A percentile compares a stretch with the other conserved stretches of the same genome.
Conservation (phyloP, 1,284 basidiomycete genomes). For the Boletellus deceptivus region DNA sequence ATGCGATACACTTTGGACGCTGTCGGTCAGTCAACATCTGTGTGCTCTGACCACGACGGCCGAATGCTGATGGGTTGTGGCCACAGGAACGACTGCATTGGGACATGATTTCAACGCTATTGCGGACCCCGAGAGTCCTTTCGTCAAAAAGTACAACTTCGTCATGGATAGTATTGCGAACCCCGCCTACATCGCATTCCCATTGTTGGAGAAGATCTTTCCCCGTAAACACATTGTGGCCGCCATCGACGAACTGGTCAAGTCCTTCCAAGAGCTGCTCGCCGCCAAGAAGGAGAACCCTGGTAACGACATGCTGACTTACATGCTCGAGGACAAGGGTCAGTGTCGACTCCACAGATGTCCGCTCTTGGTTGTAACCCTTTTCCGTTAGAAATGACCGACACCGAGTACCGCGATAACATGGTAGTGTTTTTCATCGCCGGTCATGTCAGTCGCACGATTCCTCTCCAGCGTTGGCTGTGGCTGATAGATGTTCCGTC, state of each 20-base stretch:
- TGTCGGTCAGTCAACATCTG: neutral
- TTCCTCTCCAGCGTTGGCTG: neutral
- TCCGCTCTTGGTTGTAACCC: neutral
- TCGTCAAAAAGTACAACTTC: neutral
- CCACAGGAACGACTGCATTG: neutral
- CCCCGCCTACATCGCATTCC: neutral
- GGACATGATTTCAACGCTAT: constrained; percentile 1
- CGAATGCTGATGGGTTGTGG: neutral
- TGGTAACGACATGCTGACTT: constrained; percentile 1
- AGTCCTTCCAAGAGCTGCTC: constrained; percentile 1
- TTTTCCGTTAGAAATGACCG: neutral
- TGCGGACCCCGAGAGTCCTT: neutral
- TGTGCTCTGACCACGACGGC: neutral
- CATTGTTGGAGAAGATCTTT: neutral
- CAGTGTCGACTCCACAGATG: neutral
- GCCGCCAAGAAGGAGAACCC: neutral
- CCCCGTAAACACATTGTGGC: neutral
- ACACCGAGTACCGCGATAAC: constrained; percentile 4
- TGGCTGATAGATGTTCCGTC: neutral
- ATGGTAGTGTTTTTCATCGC: constrained; percentile 2
- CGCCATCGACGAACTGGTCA: neutral
- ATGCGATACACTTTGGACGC: constrained; percentile 3
- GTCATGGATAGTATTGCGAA: constrained; percentile 1
- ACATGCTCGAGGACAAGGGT: constrained; percentile 5
- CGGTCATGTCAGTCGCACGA: neutral